Evolutionary conservation across 805 yeast genomes (phyloP).

Genomic region (Zygosaccharomyces kombuchaensis): DNA sequence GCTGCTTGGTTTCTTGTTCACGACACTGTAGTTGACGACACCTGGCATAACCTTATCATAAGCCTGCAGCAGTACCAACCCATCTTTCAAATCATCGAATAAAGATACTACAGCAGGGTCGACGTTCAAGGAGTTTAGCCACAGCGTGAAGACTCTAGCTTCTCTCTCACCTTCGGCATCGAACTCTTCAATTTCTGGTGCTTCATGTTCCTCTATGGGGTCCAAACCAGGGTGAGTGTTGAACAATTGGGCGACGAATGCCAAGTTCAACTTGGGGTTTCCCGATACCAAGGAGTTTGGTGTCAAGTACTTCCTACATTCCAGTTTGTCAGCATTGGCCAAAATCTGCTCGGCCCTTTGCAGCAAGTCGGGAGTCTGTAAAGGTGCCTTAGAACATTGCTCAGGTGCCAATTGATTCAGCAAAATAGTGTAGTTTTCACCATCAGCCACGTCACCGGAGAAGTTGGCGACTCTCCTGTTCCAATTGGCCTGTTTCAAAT

Average conservation of each 20-base stretch:
- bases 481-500: slow-evolving; percentile 89
- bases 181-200: slow-evolving; percentile 92
- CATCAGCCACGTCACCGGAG: slow-evolving; percentile 83
- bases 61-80: slow-evolving; percentile 82
- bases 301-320: slow-evolving; percentile 90
- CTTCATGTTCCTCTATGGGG: slow-evolving; percentile 87
- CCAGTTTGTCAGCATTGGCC: slow-evolving; percentile 82
- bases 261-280: slow-evolving; percentile 92
- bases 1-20: slow-evolving; percentile 76
- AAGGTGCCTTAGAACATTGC: slow-evolving; percentile 74
- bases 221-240: slow-evolving; percentile 96
- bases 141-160: slow-evolving; percentile 94
- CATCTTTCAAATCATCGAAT: slow-evolving; percentile 94
- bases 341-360: slow-evolving; percentile 85
- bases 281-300: slow-evolving; percentile 92
- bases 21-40: slow-evolving; percentile 68
- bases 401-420: slow-evolving; percentile 85
- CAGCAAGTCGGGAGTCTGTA: slow-evolving; percentile 69
- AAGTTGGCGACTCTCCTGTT: slow-evolving; percentile 81
- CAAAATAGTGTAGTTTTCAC: slow-evolving; percentile 89
- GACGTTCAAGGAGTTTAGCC: slow-evolving; percentile 95
- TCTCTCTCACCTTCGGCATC: slow-evolving; percentile 99
- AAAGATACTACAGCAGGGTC: slow-evolving; percentile 89
- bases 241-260: slow-evolving; percentile 95
- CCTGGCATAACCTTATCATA: slow-evolving; percentile 96